Percentiles rank a stretch among this genome's conserved stretches.
phyloP scores from a whole-genome alignment of 2,329 filamentous ascomycete genomes.

The Fusarium musae region DNA sequence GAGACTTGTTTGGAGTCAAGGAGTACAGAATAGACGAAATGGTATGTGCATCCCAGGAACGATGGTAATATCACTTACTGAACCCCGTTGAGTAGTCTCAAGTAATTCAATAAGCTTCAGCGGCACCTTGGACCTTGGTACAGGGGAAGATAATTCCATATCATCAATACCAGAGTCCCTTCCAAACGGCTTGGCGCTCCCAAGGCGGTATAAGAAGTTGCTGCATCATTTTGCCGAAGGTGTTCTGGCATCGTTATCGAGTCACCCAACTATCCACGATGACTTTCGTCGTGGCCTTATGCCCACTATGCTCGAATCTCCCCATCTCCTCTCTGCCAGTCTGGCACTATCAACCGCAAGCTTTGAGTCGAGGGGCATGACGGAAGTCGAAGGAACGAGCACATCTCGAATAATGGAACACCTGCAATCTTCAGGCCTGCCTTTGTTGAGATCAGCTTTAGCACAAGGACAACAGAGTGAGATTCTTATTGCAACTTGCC shows the following conservation, averaged over 20 bases:
- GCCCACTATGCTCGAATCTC: conserved; percentile 41
- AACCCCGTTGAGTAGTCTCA: not conserved
- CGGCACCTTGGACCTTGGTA: not conserved
- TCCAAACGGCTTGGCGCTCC: conserved; percentile 39
- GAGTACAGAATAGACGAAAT: not conserved
- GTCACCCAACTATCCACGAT: conserved; percentile 42
- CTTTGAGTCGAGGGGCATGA: conserved; percentile 38
- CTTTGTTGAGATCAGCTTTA: conserved; percentile 39
- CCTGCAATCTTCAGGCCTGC: conserved; percentile 39
- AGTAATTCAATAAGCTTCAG: not conserved
- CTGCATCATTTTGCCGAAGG: conserved; percentile 43
- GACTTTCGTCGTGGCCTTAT: conserved; percentile 43
- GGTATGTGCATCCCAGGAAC: not conserved
- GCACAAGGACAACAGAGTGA: conserved; percentile 38
- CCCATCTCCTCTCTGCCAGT: conserved; percentile 43
- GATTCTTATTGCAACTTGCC: conserved; percentile 41
- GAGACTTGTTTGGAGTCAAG: conserved; percentile 41
- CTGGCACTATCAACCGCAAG: conserved; percentile 44
- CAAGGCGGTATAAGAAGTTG: conserved; percentile 36
- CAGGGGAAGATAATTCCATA: not conserved
- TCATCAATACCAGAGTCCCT: conserved; percentile 28
- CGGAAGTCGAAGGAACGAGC: conserved; percentile 37
- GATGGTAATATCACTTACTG: fast-evolving
- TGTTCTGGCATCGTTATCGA: conserved; percentile 42
- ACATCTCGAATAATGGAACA: conserved; percentile 37